These are phyloP conservation scores for Picocystis salinarum DNA, from an alignment of 139 green algal genomes.

Conservation along the genomic window DNA sequence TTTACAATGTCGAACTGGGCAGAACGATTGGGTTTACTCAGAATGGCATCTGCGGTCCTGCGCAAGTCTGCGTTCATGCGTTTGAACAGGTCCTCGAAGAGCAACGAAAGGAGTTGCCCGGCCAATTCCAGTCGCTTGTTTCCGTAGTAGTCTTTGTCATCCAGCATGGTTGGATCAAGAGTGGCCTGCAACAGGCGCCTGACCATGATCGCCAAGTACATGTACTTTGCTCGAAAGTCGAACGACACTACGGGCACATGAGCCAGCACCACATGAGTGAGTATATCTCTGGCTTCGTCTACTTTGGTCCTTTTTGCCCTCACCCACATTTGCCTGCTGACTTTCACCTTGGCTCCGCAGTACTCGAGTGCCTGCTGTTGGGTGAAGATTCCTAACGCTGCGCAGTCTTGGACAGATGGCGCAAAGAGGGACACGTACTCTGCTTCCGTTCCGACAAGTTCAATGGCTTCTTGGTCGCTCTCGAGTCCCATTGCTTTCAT, in stretches of 20 bases:
- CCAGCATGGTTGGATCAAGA: constrained; percentile 65
- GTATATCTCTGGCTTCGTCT: constrained; percentile 86
- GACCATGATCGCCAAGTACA: constrained; percentile 83
- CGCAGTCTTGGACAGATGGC: constrained; percentile 54
- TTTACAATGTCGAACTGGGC: constrained; percentile 82
- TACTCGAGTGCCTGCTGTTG: constrained; percentile 84
- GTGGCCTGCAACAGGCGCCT: constrained; percentile 78
- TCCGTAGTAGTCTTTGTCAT: constrained; percentile 97
- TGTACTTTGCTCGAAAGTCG: constrained; percentile 68
- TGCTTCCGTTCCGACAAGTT: constrained; percentile 40
- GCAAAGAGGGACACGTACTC: constrained; percentile 27
- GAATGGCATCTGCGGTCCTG: constrained; percentile 53
- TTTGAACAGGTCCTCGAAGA: constrained; percentile 99
- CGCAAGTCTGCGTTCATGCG: constrained; percentile 71
- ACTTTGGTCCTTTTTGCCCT: constrained; percentile 18
- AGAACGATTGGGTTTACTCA: constrained; percentile 59
- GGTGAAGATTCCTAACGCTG: constrained; percentile 54
- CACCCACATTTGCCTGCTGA: constrained; percentile 12
- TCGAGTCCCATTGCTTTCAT: constrained; percentile 89
- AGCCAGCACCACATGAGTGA: constrained; percentile 79
- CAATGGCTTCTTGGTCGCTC: constrained; percentile 70
- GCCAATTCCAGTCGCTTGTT: constrained; percentile 98
- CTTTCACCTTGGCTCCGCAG: constrained; percentile 44
- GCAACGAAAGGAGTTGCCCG: constrained; percentile 73
- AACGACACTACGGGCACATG: constrained; percentile 74